Percentiles rank a stretch among this genome's conserved stretches.
Conservation (phyloP, 257 asterid genomes). For the Voacanga thouarsii region DNA sequence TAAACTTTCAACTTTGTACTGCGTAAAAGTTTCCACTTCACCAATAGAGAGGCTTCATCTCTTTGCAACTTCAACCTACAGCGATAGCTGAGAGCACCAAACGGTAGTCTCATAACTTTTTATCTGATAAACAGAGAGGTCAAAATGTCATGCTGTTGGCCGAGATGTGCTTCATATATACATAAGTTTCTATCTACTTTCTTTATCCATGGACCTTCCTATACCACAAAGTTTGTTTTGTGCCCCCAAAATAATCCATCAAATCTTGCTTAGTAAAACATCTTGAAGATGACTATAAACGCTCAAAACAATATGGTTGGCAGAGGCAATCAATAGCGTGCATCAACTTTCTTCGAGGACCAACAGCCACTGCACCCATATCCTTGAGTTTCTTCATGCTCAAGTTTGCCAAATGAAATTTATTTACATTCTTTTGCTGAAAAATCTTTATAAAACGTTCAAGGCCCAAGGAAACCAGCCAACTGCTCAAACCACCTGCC, state of each 20-base stretch:
- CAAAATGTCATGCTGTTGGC: neutral
- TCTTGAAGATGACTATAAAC: conserved; percentile 20
- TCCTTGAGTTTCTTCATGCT: conserved; percentile 84
- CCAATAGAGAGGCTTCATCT: neutral
- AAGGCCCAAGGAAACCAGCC: conserved; percentile 82
- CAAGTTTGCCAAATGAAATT: conserved; percentile 71
- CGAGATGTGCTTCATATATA: neutral
- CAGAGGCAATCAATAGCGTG: conserved; percentile 93
- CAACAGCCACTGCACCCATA: conserved; percentile 81
- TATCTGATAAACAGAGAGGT: neutral
- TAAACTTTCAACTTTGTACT: neutral
- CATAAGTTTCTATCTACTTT: conserved; percentile 1
- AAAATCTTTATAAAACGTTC: conserved; percentile 55
- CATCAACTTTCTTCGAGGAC: conserved; percentile 89
- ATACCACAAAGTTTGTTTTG: neutral
- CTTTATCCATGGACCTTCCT: neutral
- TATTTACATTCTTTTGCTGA: conserved; percentile 46
- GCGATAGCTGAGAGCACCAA: neutral
- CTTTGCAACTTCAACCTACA: neutral
- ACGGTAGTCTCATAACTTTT: neutral
- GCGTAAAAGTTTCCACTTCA: neutral
- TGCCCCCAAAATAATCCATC: neutral
- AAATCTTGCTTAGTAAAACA: neutral
- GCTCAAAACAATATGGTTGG: conserved; percentile 74
- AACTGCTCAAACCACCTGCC: conserved; percentile 85